Conservation (phyloP, 169 alveolate genomes). For the Eimeria mitis region DNA sequence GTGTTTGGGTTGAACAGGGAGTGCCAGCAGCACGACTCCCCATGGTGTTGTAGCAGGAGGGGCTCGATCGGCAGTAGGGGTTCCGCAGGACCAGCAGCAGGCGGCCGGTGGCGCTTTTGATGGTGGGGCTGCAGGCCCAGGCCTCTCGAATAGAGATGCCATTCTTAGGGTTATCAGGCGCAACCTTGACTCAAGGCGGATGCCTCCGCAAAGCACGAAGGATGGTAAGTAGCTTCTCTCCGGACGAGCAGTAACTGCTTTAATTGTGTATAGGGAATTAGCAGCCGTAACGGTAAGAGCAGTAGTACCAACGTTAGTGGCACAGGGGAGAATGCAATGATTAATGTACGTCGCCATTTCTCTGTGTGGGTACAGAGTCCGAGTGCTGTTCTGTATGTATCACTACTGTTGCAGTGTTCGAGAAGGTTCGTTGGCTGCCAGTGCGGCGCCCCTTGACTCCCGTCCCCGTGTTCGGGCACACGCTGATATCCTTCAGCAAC, state of each 20-base stretch:
- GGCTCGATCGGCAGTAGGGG: slow-evolving; percentile 31
- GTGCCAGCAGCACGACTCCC: slow-evolving; percentile 71
- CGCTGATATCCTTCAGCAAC: slow-evolving; percentile 90
- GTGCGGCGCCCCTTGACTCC: slow-evolving; percentile 87
- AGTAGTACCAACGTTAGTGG: background rate
- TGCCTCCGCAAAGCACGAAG: slow-evolving; percentile 60
- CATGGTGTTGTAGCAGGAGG: slow-evolving; percentile 63
- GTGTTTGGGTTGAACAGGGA: background rate
- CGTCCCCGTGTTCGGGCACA: slow-evolving; percentile 90
- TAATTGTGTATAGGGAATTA: background rate
- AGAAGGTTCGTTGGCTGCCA: slow-evolving; percentile 89
- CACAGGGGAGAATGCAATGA: background rate
- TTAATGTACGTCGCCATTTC: background rate
- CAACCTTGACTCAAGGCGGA: slow-evolving; percentile 73
- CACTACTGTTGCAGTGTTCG: slow-evolving; percentile 64
- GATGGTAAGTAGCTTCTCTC: slow-evolving; percentile 12
- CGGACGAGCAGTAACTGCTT: background rate
- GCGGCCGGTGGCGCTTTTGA: slow-evolving; percentile 57
- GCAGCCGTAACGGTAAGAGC: background rate
- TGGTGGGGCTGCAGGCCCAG: slow-evolving; percentile 46
- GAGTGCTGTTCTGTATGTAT: background rate
- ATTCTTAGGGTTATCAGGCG: slow-evolving; percentile 68
- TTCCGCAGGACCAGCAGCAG: slow-evolving; percentile 59
- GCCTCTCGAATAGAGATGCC: slow-evolving; percentile 68
- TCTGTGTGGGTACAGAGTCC: background rate